phyloP scores from a whole-genome alignment of 2,329 filamentous ascomycete genomes.

The Aspergillus terreus region DNA sequence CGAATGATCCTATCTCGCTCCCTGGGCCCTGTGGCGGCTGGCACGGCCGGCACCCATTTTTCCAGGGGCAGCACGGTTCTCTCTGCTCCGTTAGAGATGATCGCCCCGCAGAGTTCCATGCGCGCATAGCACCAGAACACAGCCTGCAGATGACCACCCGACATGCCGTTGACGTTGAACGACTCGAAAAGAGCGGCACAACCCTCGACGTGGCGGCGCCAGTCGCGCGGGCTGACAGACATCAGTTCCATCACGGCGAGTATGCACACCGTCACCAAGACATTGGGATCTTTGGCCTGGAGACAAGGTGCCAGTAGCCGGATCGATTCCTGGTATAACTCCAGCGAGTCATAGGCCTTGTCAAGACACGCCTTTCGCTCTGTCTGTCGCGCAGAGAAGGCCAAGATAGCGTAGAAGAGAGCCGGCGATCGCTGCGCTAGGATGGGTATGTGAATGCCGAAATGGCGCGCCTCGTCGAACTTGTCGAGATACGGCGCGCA shows the following conservation, averaged over 20 bases:
- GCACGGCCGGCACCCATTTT: constrained; percentile 42
- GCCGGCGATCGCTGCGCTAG: constrained; percentile 44
- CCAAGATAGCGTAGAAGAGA: constrained; percentile 49
- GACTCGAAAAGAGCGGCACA: constrained; percentile 51
- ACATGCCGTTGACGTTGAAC: constrained; percentile 47
- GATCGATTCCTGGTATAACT: constrained; percentile 51
- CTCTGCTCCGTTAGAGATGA: constrained; percentile 50
- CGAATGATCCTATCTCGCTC: constrained; percentile 16
- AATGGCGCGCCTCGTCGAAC: constrained; percentile 50
- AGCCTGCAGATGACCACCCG: constrained; percentile 50
- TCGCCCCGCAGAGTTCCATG: constrained; percentile 53
- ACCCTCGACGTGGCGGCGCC: constrained; percentile 53
- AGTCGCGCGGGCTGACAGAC: constrained; percentile 45
- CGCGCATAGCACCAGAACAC: constrained; percentile 56
- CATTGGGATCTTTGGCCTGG: constrained; percentile 44
- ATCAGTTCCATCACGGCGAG: constrained; percentile 53
- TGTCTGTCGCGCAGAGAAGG: constrained; percentile 50
- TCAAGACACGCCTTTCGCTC: constrained; percentile 44
- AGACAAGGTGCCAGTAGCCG: constrained; percentile 45
- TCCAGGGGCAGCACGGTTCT: constrained; percentile 48
- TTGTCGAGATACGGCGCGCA: constrained; percentile 48
- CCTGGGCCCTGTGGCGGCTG: constrained; percentile 21
- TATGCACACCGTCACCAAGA: constrained; percentile 51
- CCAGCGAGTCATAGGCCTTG: constrained; percentile 47
- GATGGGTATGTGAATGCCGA: constrained; percentile 49